Conservation (phyloP, 176 grass and related monocot genomes). For the Zizania latifolia region DNA sequence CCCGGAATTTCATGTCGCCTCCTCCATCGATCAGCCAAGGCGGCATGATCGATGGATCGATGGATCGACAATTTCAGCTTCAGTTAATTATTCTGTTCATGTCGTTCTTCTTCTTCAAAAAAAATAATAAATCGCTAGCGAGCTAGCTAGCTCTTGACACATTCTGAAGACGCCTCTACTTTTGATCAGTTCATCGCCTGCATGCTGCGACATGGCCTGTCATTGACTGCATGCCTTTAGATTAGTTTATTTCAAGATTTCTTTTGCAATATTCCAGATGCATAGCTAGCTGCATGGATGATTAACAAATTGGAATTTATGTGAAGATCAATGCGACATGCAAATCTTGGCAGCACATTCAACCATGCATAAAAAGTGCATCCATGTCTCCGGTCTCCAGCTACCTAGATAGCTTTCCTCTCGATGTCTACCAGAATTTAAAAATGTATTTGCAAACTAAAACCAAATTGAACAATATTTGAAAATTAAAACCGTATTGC, state of each 20-base stretch:
- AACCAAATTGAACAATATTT: neutral
- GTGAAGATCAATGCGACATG: constrained; percentile 15
- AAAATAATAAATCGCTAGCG: neutral
- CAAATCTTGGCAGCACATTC: constrained; percentile 30
- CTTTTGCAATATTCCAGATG: neutral
- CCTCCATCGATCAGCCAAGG: neutral
- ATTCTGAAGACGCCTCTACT: constrained; percentile 2
- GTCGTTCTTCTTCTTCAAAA: neutral
- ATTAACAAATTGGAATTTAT: neutral
- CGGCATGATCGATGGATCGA: too few relatives aligned
- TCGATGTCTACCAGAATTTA: neutral
- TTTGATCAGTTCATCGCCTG: constrained; percentile 16
- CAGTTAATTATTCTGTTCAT: neutral
- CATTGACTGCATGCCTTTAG: neutral
- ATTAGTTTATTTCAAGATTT: neutral
- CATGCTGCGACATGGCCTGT: neutral
- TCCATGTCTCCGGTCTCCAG: constrained; percentile 26
- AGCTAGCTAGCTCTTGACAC: neutral
- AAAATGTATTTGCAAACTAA: neutral
- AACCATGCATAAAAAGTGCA: constrained; percentile 17
- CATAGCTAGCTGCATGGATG: neutral
- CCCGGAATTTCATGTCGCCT: constrained; percentile 36
- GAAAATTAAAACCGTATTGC: neutral
- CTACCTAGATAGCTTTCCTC: constrained; percentile 22
- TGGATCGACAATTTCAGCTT: neutral